These are phyloP conservation scores for Pseudopediastrum boryanum DNA, from an alignment of 139 green algal species.

Conservation along the genomic window DNA sequence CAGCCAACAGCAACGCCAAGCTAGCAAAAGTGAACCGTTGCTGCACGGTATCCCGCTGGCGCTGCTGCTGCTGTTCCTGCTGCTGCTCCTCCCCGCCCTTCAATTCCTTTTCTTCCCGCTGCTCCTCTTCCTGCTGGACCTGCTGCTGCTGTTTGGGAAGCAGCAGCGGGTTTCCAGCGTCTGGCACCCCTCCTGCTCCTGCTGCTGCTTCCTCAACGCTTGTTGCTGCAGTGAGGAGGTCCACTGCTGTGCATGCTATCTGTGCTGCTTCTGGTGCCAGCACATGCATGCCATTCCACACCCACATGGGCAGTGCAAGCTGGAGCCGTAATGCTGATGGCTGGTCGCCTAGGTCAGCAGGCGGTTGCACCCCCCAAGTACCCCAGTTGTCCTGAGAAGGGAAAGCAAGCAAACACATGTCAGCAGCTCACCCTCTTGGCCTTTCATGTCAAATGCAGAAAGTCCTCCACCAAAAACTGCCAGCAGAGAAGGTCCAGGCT, in stretches of 20 bases:
- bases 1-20: conserved; percentile 19
- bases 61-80: background rate
- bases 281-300: conserved; percentile 37
- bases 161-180: background rate
- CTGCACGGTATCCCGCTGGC: conserved; percentile 13
- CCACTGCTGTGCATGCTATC: conserved; percentile 15
- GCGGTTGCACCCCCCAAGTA: background rate
- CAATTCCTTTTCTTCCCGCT: background rate
- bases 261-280: conserved; percentile 31
- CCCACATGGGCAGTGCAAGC: conserved; percentile 33
- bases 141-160: background rate
- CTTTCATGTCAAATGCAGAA: background rate
- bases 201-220: background rate
- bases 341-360: background rate
- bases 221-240: conserved; percentile 30
- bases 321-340: background rate
- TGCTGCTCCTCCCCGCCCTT: background rate
- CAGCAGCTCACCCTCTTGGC: background rate
- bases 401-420: conserved; percentile 4
- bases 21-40: conserved; percentile 24
- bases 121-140: conserved; percentile 13
- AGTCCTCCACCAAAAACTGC: background rate
- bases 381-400: conserved; percentile 23
- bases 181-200: background rate
- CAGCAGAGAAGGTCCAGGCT: background rate